phyloP scores from a whole-genome alignment of 148 eudicot genomes.

The Rhododendron griersonianum region DNA sequence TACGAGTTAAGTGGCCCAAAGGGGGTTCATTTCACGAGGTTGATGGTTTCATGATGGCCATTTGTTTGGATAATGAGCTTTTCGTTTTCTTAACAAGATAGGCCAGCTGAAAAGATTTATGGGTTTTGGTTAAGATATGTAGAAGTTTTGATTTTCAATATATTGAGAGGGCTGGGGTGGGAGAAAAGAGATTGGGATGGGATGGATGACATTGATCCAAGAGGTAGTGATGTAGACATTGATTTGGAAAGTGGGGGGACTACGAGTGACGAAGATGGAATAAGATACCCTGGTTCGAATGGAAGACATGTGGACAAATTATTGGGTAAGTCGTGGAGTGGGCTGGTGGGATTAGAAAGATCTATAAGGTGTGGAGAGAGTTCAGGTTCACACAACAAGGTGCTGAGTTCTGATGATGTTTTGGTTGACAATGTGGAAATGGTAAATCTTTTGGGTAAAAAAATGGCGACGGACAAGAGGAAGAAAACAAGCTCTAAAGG shows the following conservation, averaged over 20 bases:
- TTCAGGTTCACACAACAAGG: slow-evolving; percentile 16
- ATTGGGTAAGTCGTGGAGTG: slow-evolving; percentile 19
- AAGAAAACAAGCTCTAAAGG: slow-evolving; percentile 20
- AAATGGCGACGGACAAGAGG: slow-evolving; percentile 18
- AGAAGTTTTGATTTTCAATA: neutral
- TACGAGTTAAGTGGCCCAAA: neutral
- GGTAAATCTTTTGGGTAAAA: neutral
- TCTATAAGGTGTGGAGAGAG: slow-evolving; percentile 7
- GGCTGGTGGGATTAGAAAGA: slow-evolving; percentile 11
- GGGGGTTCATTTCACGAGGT: neutral
- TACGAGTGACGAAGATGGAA: slow-evolving; percentile 35
- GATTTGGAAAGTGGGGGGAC: slow-evolving; percentile 44
- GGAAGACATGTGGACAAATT: slow-evolving; percentile 12
- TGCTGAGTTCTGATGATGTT: slow-evolving; percentile 18
- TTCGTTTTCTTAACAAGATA: neutral
- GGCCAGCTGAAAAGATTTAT: neutral
- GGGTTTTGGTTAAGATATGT: neutral
- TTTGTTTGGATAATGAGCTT: neutral
- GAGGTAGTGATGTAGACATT: slow-evolving; percentile 24
- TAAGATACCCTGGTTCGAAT: neutral
- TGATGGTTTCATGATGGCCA: neutral
- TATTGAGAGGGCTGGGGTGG: neutral
- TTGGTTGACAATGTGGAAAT: slow-evolving; percentile 11
- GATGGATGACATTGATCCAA: slow-evolving; percentile 24
- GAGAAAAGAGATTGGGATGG: slow-evolving; percentile 8